These are phyloP conservation scores for Colletotrichum brevisporum DNA, from an alignment of 2,329 filamentous ascomycete genomes.

Conservation along the genomic window DNA sequence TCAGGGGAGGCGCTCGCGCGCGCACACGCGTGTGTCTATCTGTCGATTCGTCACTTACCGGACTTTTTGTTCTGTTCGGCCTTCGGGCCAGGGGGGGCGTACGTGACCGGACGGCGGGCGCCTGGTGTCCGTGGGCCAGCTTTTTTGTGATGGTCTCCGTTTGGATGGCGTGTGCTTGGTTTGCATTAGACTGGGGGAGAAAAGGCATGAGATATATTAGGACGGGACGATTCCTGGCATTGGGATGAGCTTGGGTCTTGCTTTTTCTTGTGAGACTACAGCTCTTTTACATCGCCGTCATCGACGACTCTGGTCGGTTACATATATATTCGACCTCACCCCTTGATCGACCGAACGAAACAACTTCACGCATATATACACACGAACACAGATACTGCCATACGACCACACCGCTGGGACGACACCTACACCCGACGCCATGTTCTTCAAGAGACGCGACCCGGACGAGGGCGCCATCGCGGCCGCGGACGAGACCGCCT, in stretches of 20 bases:
- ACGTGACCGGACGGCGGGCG: not conserved
- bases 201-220: not conserved
- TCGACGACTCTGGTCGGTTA: not conserved
- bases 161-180: not conserved
- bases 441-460: conserved; percentile 34
- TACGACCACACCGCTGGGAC: no score
- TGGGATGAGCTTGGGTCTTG: not conserved
- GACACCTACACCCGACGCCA: not conserved
- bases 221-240: not conserved
- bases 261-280: not conserved
- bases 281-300: not conserved
- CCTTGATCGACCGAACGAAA: not conserved
- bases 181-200: not conserved
- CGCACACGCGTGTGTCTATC: no score
- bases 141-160: not conserved
- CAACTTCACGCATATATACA: not conserved
- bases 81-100: not conserved
- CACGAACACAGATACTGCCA: not conserved
- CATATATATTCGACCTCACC: not conserved
- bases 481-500: not conserved
- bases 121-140: conserved; percentile 1
- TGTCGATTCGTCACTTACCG: no score
- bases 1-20: not conserved
- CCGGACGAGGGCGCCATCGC: conserved; percentile 9
- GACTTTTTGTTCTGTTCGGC: not conserved